A percentile compares a stretch with the other conserved stretches of the same genome.
Conservation (phyloP, 2,329 filamentous ascomycete species). For the Epicoccum sorghinum region DNA sequence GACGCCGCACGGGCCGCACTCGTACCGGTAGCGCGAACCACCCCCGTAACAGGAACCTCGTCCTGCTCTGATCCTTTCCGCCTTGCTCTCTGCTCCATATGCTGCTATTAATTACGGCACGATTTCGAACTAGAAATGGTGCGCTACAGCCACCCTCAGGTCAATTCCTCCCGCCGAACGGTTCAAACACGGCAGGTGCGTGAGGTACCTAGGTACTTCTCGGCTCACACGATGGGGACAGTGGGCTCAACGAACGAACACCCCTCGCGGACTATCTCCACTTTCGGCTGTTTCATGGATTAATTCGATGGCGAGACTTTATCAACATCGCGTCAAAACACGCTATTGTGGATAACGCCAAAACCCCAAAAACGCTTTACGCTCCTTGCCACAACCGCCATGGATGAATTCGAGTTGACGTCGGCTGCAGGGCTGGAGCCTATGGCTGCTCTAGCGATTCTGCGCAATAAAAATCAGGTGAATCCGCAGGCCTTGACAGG, state of each 20-base stretch:
- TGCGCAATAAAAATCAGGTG: constrained; percentile 10
- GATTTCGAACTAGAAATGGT: constrained; percentile 22
- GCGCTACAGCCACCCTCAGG: constrained; percentile 22
- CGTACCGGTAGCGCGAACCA: constrained; percentile 41
- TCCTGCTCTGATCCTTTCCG: constrained; percentile 26
- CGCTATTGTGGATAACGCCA: constrained; percentile 13
- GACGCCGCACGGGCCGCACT: constrained; percentile 30
- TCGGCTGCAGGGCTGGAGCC: constrained; percentile 4
- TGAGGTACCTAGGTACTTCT: constrained; percentile 25
- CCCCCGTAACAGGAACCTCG: constrained; percentile 30
- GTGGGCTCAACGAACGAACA: constrained; percentile 17
- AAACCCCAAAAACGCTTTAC: constrained; percentile 14
- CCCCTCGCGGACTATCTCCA: constrained; percentile 30
- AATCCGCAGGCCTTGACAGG: constrained; percentile 34
- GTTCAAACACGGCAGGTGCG: constrained; percentile 37
- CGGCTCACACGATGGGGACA: constrained; percentile 20
- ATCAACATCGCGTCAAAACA: constrained; percentile 18
- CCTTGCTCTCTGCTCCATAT: constrained; percentile 16
- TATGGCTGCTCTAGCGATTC: constrained; percentile 1
- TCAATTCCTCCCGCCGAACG: constrained; percentile 20
- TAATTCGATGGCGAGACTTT: constrained; percentile 25
- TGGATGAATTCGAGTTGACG: not conserved
- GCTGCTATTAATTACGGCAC: constrained; percentile 23
- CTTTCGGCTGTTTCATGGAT: constrained; percentile 27
- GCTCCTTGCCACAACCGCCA: constrained; percentile 17